These are phyloP conservation scores for Moesziomyces antarcticus DNA, from an alignment of 1,284 basidiomycete species.

Conservation along the genomic window DNA sequence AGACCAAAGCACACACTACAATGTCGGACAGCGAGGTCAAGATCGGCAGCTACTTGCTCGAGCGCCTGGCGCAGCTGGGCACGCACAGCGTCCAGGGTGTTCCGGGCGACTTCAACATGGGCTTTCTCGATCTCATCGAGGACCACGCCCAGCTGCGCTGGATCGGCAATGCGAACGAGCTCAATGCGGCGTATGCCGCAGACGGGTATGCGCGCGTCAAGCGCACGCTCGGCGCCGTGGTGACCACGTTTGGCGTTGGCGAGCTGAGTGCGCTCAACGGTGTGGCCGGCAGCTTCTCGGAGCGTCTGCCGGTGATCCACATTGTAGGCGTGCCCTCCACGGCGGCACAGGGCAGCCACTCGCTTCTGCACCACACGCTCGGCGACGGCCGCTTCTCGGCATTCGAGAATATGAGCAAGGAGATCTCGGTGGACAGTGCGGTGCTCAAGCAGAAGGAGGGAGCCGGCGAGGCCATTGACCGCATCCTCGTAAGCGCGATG, in stretches of 20 bases:
- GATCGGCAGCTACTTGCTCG: conserved; percentile 61
- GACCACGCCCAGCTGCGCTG: conserved; percentile 82
- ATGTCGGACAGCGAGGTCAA: conserved; percentile 47
- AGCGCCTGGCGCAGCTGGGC: conserved; percentile 61
- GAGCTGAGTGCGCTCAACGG: conserved; percentile 74
- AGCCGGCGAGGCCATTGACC: conserved; percentile 78
- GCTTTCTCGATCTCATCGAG: conserved; percentile 80
- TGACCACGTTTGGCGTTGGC: conserved; percentile 84
- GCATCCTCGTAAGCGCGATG: conserved; percentile 80
- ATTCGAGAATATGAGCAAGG: conserved; percentile 80
- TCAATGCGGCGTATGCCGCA: conserved; percentile 79
- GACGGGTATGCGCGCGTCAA: conserved; percentile 86
- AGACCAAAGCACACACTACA: not conserved
- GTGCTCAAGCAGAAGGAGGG: conserved; percentile 49
- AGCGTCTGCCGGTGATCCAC: conserved; percentile 91
- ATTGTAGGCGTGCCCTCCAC: conserved; percentile 88
- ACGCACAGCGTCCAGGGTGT: conserved; percentile 82
- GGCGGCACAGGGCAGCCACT: conserved; percentile 73
- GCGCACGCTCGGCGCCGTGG: conserved; percentile 38
- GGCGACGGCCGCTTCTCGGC: conserved; percentile 73
- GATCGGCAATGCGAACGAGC: conserved; percentile 78
- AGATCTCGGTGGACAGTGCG: conserved; percentile 80
- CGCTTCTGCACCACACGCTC: conserved; percentile 69
- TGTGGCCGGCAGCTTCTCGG: conserved; percentile 74
- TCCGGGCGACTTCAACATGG: conserved; percentile 91